These are phyloP conservation scores for Metschnikowia anglica DNA, from an alignment of 805 yeast species.

Conservation along the genomic window DNA sequence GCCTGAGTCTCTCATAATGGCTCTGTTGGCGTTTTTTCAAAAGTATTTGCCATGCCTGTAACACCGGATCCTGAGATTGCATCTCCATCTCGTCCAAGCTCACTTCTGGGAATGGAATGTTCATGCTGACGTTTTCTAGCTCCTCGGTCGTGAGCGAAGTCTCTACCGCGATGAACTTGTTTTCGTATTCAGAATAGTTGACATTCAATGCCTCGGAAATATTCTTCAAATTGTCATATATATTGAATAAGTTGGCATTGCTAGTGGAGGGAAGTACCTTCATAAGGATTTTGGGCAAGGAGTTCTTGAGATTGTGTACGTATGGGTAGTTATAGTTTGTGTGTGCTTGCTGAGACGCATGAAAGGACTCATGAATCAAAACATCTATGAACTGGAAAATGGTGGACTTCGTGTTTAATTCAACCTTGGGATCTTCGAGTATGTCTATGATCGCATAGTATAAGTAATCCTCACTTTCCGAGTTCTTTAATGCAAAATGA, in stretches of 20 bases:
- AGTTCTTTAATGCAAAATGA: constrained; percentile 54
- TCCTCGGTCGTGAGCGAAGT: constrained; percentile 40
- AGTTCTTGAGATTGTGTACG: constrained; percentile 31
- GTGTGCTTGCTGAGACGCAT: constrained; percentile 35
- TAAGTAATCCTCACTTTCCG: constrained; percentile 64
- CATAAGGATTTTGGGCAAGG: constrained; percentile 35
- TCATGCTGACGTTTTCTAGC: constrained; percentile 26
- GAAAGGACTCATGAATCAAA: constrained; percentile 43
- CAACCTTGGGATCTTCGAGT: constrained; percentile 45
- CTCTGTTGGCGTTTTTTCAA: constrained; percentile 49
- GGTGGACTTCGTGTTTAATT: constrained; percentile 63
- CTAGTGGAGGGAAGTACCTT: constrained; percentile 38
- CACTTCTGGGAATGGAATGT: constrained; percentile 37
- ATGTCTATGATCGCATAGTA: constrained; percentile 66
- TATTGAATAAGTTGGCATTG: constrained; percentile 38
- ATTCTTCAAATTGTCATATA: constrained; percentile 35
- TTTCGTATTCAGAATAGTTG: constrained; percentile 27
- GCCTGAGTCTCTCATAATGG: constrained; percentile 48
- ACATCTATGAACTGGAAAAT: constrained; percentile 69
- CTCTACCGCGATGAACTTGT: constrained; percentile 28
- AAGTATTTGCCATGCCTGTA: constrained; percentile 48
- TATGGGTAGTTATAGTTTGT: constrained; percentile 40
- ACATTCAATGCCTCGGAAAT: constrained; percentile 38
- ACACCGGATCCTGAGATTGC: constrained; percentile 29
- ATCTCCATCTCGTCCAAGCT: constrained; percentile 22